Percentiles rank a stretch among this genome's conserved stretches.
phyloP scores from a whole-genome alignment of 306 rosid species.

The Rosa persica region DNA sequence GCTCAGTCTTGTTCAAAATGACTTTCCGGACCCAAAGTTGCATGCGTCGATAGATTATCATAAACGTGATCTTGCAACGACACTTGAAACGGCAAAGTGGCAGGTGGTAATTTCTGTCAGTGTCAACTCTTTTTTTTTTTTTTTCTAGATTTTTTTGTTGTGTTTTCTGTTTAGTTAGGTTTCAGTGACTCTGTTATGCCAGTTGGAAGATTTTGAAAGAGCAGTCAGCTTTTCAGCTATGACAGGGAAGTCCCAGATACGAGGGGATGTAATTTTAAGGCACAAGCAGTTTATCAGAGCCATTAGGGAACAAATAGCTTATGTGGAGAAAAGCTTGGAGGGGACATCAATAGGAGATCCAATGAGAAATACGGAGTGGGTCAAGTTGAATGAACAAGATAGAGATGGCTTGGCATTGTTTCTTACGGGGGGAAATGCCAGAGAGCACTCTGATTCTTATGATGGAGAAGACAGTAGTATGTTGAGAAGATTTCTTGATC shows the following conservation, averaged over 20 bases:
- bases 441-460: constrained; percentile 9
- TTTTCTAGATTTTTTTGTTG: neutral
- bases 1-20: constrained; percentile 29
- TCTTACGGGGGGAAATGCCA: constrained; percentile 37
- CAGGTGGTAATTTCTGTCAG: constrained; percentile 28
- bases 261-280: constrained; percentile 32
- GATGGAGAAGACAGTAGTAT: constrained; percentile 21
- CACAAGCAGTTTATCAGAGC: constrained; percentile 38
- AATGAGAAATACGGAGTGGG: constrained; percentile 25
- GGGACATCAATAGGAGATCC: constrained; percentile 24
- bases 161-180: neutral
- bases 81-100: constrained; percentile 41
- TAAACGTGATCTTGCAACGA: constrained; percentile 44
- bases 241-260: constrained; percentile 23
- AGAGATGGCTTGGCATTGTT: constrained; percentile 40
- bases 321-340: constrained; percentile 34
- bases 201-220: constrained; percentile 51
- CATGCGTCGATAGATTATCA: constrained; percentile 28
- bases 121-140: neutral
- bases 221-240: constrained; percentile 32
- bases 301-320: constrained; percentile 36
- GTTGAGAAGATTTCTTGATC: constrained; percentile 35
- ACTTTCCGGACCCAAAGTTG: constrained; percentile 30
- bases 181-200: constrained; percentile 12
- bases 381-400: constrained; percentile 39